Conservation (phyloP, 2,329 filamentous ascomycete genomes). For the Corynespora cassiicola region DNA sequence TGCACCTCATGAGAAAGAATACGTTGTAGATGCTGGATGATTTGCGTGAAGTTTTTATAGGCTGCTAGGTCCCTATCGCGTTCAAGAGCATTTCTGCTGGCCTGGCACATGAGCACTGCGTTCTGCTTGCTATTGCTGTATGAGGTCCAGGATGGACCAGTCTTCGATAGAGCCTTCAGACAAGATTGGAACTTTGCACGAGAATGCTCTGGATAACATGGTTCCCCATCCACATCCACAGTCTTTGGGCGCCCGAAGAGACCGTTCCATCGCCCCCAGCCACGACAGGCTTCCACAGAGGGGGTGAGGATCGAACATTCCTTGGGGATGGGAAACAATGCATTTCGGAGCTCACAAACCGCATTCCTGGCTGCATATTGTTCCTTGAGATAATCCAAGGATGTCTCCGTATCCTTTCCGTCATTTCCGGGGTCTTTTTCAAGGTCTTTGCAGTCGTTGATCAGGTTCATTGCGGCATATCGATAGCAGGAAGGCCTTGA, state of each 20-base stretch:
- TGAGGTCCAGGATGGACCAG: slow-evolving; percentile 67
- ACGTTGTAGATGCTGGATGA: too few relatives aligned
- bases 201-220: slow-evolving; percentile 43
- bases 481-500: slow-evolving; percentile 58
- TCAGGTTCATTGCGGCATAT: slow-evolving; percentile 58
- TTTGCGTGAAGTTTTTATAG: slow-evolving; percentile 40
- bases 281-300: slow-evolving; percentile 41
- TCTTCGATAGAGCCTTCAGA: slow-evolving; percentile 59
- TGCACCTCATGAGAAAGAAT: too few relatives aligned
- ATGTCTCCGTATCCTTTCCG: slow-evolving; percentile 30
- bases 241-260: slow-evolving; percentile 19
- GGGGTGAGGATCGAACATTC: slow-evolving; percentile 60
- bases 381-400: slow-evolving; percentile 54
- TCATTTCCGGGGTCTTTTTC: slow-evolving; percentile 40
- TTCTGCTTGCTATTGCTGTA: slow-evolving; percentile 69
- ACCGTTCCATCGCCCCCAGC: slow-evolving; percentile 23
- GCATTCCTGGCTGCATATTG: slow-evolving; percentile 68
- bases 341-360: slow-evolving; percentile 66
- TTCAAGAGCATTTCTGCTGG: slow-evolving; percentile 64
- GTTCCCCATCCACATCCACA: slow-evolving; percentile 15
- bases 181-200: slow-evolving; percentile 56
- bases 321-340: too few relatives aligned
- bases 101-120: slow-evolving; percentile 67
- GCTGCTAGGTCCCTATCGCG: slow-evolving; percentile 52
- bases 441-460: slow-evolving; percentile 61